Base-by-base conservation (phyloP, 305 asterid genomes). In the Striga hermonthica region DNA sequence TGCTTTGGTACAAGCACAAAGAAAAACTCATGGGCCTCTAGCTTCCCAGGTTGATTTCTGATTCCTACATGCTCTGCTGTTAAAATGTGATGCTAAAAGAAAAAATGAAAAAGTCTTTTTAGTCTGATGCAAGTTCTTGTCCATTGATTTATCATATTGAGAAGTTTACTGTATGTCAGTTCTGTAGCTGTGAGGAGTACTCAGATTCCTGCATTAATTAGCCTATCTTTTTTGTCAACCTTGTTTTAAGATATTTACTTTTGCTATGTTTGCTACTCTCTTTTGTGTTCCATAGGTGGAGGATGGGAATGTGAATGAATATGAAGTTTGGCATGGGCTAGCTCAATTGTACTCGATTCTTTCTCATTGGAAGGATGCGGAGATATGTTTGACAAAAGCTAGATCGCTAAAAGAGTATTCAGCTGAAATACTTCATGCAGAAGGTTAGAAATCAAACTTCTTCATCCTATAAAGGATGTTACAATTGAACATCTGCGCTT, bases 281-380 rank as follows among this genome's bases (percentile, higher is more conserved):
- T 71, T 76, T 9, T 56, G 61, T 56, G 56, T 66, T 70, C 40
- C 70, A 79, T 72, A 93, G 98, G 80, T 63, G 57, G 95, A 83
- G 72, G 95, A 86, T 74, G 94, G 83, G 52, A 88, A 72, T 64
- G 85, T 86, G 66, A 78, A 79, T 76, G 99, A 93, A 83, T 80
- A 74, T 68, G 99, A 90, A 82, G 97, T 90, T 64, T 93, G 99
- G 99, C 94, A 86, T 39, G 99, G 95, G 60, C 79, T 93, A 56
- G 96, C 97, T 45, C 88, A 88, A 65, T 78, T 93, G 68, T 93
- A 93, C 80, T 83, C 97, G n/a, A 90, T 84, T 73, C 94, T 93
- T 68, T 83, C 96, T 58, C 92, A 83, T 65, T 93, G 95, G 95
- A 88, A 81, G 74, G 99, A 93, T 78, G 92, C 95, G 13, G 97